Evolutionary conservation across 352 stramenopile species (phyloP).

Genomic region (Globisporangium acanthophoron): DNA sequence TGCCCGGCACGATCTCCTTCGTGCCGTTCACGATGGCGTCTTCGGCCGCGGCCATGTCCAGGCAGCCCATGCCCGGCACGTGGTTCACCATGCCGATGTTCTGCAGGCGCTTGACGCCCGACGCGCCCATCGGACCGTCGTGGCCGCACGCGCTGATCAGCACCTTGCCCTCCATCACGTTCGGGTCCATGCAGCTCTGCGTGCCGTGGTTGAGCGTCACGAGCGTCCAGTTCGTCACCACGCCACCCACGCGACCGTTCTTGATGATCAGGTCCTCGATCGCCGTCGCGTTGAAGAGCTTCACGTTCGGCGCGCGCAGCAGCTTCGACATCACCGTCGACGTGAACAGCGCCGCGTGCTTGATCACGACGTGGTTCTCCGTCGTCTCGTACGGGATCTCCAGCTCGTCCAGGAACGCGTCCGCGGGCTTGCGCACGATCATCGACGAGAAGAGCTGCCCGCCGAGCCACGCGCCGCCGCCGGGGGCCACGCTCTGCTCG

Average conservation of each 20-base stretch:
- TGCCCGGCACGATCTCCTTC: constrained; percentile 58
- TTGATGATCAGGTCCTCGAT: constrained; percentile 68
- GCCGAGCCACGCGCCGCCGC: constrained; percentile 52
- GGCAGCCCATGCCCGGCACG: constrained; percentile 50
- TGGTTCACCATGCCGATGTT: constrained; percentile 61
- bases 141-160: constrained; percentile 56
- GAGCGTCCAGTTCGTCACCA: constrained; percentile 68
- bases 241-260: constrained; percentile 48
- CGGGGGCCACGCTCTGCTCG: constrained; percentile 52
- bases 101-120: constrained; percentile 59
- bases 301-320: constrained; percentile 48
- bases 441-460: constrained; percentile 65
- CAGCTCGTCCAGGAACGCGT: constrained; percentile 60
- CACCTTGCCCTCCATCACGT: constrained; percentile 69
- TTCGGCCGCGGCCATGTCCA: constrained; percentile 57
- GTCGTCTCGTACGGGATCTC: constrained; percentile 61
- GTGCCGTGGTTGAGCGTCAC: constrained; percentile 64
- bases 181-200: constrained; percentile 69
- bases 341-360: constrained; percentile 59
- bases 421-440: constrained; percentile 60
- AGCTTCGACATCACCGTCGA: constrained; percentile 64
- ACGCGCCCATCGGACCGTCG: constrained; percentile 57
- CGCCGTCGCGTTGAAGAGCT: constrained; percentile 68
- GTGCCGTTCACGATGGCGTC: constrained; percentile 56
- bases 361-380: constrained; percentile 63